Percentiles rank a stretch among this genome's conserved stretches.
Evolutionary conservation across 106 monocot species (phyloP).

Genomic region (Apostasia ramifera): DNA sequence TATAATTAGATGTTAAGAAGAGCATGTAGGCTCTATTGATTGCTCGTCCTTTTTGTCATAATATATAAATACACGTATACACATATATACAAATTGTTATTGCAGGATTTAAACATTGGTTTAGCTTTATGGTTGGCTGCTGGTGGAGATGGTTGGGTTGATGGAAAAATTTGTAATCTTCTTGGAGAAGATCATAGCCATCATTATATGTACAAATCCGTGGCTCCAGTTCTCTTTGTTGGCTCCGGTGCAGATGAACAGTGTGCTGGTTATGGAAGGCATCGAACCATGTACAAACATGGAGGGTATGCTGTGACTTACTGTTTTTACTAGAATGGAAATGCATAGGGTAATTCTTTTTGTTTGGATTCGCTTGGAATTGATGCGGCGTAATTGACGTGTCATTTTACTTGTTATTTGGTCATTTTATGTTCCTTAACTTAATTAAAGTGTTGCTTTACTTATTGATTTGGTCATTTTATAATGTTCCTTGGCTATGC

Average conservation of each 20-base stretch:
- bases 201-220: slow-evolving; percentile 57
- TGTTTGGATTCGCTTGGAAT: no score
- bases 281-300: slow-evolving; percentile 66
- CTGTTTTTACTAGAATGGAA: not conserved
- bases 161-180: slow-evolving; percentile 28
- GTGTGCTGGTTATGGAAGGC: slow-evolving; percentile 97
- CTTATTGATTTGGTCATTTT: no score
- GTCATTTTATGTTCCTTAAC: no score
- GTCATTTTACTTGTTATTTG: no score
- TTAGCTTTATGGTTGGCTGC: slow-evolving; percentile 93
- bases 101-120: slow-evolving; percentile 96
- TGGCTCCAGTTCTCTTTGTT: slow-evolving; percentile 68
- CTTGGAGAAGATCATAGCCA: slow-evolving; percentile 6
- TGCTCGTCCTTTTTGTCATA: not conserved
- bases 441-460: no score
- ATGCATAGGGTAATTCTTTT: no score
- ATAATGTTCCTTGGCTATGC: no score
- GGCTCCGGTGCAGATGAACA: slow-evolving; percentile 99
- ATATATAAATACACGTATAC: not conserved
- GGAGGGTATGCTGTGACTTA: slow-evolving; percentile 53
- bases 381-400: no score
- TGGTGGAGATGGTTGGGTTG: slow-evolving; percentile 83
- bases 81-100: not conserved
- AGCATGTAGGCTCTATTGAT: not conserved
- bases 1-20: not conserved